Evolutionary conservation across 2,329 filamentous ascomycete species (phyloP).

Genomic region (Atkinsonella hypoxylon): DNA sequence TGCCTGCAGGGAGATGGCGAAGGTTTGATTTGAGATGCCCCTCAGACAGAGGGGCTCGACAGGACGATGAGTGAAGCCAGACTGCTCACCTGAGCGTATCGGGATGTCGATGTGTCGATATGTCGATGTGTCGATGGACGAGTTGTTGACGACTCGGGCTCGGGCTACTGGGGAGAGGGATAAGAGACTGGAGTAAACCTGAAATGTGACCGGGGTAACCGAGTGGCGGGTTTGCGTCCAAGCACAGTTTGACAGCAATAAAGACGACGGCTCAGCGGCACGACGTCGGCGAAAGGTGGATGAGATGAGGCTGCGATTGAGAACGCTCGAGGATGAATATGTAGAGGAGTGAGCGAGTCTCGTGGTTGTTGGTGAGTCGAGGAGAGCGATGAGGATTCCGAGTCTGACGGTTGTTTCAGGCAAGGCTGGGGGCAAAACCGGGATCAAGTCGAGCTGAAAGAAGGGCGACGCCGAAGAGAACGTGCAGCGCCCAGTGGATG

Average conservation of each 20-base stretch:
- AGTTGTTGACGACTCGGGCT: neutral
- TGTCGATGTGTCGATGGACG: neutral
- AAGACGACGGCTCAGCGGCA: neutral
- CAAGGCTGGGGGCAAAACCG: constrained; percentile 11
- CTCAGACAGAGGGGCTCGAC: constrained; percentile 8
- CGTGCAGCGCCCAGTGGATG: constrained; percentile 1
- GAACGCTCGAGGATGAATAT: constrained; percentile 3
- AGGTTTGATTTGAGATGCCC: constrained; percentile 4
- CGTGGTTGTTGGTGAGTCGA: constrained; percentile 1
- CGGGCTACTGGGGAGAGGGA: neutral
- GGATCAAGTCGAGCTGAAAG: constrained; percentile 3
- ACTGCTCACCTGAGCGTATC: neutral
- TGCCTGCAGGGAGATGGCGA: neutral
- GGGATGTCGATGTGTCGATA: neutral
- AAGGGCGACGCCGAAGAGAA: constrained; percentile 1
- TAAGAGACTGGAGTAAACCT: neutral
- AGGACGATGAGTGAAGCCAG: constrained; percentile 3
- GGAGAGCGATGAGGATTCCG: constrained; percentile 7
- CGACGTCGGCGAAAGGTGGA: neutral
- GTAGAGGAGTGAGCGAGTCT: constrained; percentile 6
- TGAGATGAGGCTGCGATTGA: constrained; percentile 5
- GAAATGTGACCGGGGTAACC: constrained; percentile 5
- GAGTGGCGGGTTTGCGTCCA: constrained; percentile 7
- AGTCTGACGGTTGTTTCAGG: constrained; percentile 14
- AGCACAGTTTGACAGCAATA: neutral